Evolutionary conservation across 176 grass and related monocot genomes (phyloP), one percentile per base, ranked within the genome.

Genomic region (Luzula sylvatica): DNA sequence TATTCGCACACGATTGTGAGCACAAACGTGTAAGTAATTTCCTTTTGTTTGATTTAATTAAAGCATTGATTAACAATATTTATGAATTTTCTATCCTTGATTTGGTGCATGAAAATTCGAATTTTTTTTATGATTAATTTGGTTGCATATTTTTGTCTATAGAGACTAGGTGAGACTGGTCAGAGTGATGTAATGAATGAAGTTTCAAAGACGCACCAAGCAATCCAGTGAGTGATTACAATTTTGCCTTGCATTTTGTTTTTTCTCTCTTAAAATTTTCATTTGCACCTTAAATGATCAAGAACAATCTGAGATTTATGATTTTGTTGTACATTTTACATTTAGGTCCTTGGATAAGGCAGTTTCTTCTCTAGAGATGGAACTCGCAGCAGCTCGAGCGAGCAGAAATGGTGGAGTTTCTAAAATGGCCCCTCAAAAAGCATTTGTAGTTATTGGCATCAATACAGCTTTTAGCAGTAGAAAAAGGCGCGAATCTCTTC

Each of bases 381-480:
- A 87, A 61, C 61, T 94, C 3, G 72, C 88, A 14, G 65, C 69
- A 26, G 75, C 71, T 70, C 68, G 79, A 55, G 61, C 71, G 11
- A 58, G 71, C 58, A 47, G 28, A 52, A 27, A 53, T 46, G 44
- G 12, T 49, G 62, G 66, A 60, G 52, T 4, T 42, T 47, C 38
- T 0, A 20, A 44, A 27, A 60, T 20, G 29, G 48, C 8, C 13
- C 81, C 32, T 2, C 76, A 83, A 72, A 94, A 94, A 71, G 88
- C 72, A 8, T 87, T 83, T 74, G 79, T 79, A 11, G 88, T 87
- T 27, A 65, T 94, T 54, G 88, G 88, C 46, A 83, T 94, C 58
- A 94, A 94, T 73, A 94, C 82, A 18, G 88, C 75, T 38, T 94
- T 94, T 64, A 87, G 69, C 50, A 87, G 79, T 67, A 75, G 46